Evolutionary conservation across 352 stramenopile species (phyloP), one percentile per base, ranked within the genome.

Genomic region (Phytophthora litchii): DNA sequence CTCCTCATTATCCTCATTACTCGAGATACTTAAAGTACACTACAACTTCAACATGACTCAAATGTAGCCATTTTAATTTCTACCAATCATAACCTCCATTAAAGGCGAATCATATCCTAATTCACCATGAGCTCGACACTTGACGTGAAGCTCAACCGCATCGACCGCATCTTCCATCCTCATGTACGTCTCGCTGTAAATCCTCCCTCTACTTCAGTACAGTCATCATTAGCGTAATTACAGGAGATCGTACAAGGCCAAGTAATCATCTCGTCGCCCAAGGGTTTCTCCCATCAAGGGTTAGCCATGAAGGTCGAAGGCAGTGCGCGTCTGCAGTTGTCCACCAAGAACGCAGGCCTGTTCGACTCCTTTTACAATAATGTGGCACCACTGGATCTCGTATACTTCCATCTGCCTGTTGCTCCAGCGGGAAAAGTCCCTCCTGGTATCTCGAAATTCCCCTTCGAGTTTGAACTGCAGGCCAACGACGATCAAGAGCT

Each of bases 331-430:
- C 60, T 96, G 46, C 86, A 95, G 38, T 51, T 96, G 16, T 94
- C 82, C 42, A 83, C 80, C 51, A 92, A 93, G 41, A 90, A 74
- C 50, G 67, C 82, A 0, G 86, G 88, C 0, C 62, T 95, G 8
- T 94, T 95, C 31, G 88, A 96, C 23, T 79, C 88, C 3, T 94
- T 93, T 47, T 91, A 92, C 70, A 94, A 85, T 43, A 70, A 76
- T 3, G 79, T 95, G 13, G 31, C 73, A 20, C 86, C 85, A 31
- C 49, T 95, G 52, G 83, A 95, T 40, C 72, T 96, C 42, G 74
- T 96, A 11, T 89, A 92, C 44, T 88, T 93, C 62, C 86, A 95
- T 51, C 82, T 95, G 44, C 83, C 83, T 2, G 60, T 95, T 29
- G 77, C 78, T 7, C 64, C 68, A 4, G 57, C 83, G 4, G 83